phyloP scores from a whole-genome alignment of 495 filamentous ascomycete species.

The Xylaria curta region DNA sequence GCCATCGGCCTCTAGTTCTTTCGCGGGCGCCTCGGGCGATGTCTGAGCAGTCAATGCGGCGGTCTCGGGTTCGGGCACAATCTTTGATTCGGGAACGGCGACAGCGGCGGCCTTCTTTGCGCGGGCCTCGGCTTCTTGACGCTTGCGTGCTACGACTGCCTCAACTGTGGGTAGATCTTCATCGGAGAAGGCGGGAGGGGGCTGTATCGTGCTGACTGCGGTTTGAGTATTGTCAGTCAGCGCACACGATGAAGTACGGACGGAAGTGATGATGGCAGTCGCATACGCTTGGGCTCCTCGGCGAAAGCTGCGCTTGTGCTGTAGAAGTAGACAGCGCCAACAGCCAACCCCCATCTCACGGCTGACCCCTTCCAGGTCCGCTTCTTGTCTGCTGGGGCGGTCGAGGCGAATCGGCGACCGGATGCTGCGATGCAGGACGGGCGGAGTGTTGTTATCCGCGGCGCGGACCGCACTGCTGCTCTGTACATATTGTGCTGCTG shows the following conservation, averaged over 20 bases:
- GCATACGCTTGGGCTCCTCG: conserved; percentile 77
- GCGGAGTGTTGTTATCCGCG: conserved; percentile 55
- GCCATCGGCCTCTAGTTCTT: conserved; percentile 29
- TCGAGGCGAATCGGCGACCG: conserved; percentile 72
- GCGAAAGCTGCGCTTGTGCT: conserved; percentile 88
- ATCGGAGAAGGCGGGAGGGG: conserved; percentile 51
- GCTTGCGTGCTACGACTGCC: conserved; percentile 58
- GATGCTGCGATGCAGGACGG: conserved; percentile 36
- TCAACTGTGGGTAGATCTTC: conserved; percentile 57
- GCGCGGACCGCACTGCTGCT: conserved; percentile 61
- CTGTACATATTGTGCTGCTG: conserved; percentile 63
- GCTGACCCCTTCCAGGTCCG: conserved; percentile 84
- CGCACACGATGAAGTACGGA: background rate
- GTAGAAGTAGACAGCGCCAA: conserved; percentile 86
- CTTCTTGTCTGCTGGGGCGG: conserved; percentile 65
- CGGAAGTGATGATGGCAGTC: background rate
- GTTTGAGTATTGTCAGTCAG: conserved; percentile 21
- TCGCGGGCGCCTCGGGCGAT: conserved; percentile 32
- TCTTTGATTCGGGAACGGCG: conserved; percentile 31
- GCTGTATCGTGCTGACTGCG: conserved; percentile 42
- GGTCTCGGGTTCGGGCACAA: conserved; percentile 26
- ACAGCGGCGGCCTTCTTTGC: conserved; percentile 27
- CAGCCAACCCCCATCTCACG: conserved; percentile 76
- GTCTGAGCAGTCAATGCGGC: conserved; percentile 31
- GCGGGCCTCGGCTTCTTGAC: conserved; percentile 45